phyloP scores from a whole-genome alignment of 768 basidiomycete species.

The Rhodotorula sphaerocarpa region DNA sequence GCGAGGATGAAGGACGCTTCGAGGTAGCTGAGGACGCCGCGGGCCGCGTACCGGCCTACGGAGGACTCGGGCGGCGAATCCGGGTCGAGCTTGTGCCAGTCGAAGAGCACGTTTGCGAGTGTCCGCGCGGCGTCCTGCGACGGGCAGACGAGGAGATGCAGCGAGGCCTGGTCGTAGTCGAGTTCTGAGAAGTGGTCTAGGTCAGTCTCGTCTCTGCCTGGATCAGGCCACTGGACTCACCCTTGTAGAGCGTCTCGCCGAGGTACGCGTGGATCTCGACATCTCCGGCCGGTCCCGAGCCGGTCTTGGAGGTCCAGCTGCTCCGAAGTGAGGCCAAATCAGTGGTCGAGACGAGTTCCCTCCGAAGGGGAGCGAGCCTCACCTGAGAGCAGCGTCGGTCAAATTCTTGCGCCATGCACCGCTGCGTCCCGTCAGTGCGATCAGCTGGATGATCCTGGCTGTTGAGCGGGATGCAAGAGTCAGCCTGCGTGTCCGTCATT shows the following conservation, averaged over 20 bases:
- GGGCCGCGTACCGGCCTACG: constrained; percentile 66
- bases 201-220: not conserved
- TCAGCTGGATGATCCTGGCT: constrained; percentile 64
- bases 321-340: constrained; percentile 19
- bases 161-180: constrained; percentile 64
- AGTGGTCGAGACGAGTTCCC: too few species aligned
- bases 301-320: constrained; percentile 79
- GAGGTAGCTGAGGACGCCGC: constrained; percentile 58
- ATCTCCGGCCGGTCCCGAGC: constrained; percentile 77
- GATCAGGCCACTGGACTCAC: constrained; percentile 45
- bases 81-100: constrained; percentile 57
- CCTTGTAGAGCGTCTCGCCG: constrained; percentile 77
- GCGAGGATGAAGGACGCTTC: constrained; percentile 80
- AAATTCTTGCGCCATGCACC: constrained; percentile 87
- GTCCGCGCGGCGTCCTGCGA: constrained; percentile 79
- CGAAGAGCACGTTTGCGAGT: constrained; percentile 74
- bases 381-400: constrained; percentile 77
- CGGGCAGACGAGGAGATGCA: constrained; percentile 73
- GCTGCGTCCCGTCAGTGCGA: constrained; percentile 68
- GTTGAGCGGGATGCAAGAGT: not conserved
- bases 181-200: constrained; percentile 54
- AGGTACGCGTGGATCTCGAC: constrained; percentile 78
- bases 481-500: too few species aligned
- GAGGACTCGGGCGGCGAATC: constrained; percentile 45
- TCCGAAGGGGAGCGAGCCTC: constrained; percentile 45